Evolutionary conservation across 306 rosid species (phyloP).

Genomic region (Cyclanthera cordifolia): DNA sequence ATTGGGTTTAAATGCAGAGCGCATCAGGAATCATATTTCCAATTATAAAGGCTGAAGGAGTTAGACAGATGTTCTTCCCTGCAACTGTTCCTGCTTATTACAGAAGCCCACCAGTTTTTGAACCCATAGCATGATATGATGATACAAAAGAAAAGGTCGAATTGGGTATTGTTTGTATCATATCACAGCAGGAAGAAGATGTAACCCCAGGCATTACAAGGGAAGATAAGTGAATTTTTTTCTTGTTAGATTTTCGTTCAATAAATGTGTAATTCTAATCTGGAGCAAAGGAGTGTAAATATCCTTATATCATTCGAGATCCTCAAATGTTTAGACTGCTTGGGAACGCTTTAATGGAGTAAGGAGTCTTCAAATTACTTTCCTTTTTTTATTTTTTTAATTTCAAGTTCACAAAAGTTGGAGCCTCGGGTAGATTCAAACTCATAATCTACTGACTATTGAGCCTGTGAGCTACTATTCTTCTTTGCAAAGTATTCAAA

Average conservation of each 20-base stretch:
- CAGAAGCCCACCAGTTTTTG: conserved; percentile 39
- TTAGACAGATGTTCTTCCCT: conserved; percentile 91
- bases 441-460: no score
- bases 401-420: no score
- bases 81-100: conserved; percentile 74
- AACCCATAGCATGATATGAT: neutral
- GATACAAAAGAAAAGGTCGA: neutral
- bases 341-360: neutral
- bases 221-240: neutral
- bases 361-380: neutral
- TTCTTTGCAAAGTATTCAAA: no score
- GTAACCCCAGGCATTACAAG: neutral
- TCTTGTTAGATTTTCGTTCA: neutral
- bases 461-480: no score
- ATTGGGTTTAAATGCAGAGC: conserved; percentile 37
- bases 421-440: no score
- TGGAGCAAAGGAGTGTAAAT: neutral
- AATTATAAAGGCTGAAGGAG: conserved; percentile 89
- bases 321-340: neutral
- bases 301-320: neutral
- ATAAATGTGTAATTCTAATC: neutral
- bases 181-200: neutral
- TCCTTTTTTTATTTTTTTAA: no score
- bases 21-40: conserved; percentile 89
- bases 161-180: neutral